Percentiles rank a stretch among this genome's conserved stretches.
Conservation (phyloP, 2,329 filamentous ascomycete species). For the Zalaria sp. region DNA sequence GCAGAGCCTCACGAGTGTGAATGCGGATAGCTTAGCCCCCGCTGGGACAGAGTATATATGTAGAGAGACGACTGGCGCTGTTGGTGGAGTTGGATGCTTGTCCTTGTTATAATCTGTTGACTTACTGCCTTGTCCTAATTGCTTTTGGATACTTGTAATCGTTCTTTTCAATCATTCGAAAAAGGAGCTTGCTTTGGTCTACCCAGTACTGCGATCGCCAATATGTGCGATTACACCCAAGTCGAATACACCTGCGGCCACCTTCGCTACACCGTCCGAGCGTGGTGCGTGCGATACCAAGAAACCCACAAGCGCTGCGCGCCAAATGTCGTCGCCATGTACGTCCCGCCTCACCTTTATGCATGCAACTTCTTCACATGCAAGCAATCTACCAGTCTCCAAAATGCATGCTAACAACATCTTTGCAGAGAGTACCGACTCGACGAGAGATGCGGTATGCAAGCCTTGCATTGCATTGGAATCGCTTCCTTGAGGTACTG, state of each 20-base stretch:
- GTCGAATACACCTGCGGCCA: conserved; percentile 44
- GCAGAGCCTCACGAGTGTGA: no score
- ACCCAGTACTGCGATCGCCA: conserved; percentile 3
- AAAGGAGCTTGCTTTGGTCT: neutral
- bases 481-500: no score
- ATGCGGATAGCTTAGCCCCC: no score
- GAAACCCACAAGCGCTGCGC: conserved; percentile 42
- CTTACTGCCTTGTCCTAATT: neutral
- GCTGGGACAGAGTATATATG: no score
- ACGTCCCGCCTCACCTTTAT: conserved; percentile 6
- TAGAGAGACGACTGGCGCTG: no score
- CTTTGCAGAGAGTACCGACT: conserved; percentile 30
- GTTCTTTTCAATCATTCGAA: neutral
- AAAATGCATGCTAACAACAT: conserved; percentile 1
- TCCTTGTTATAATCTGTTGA: neutral
- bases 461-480: neutral
- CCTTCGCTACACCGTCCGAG: conserved; percentile 39
- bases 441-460: conserved; percentile 32
- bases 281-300: conserved; percentile 40
- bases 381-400: no score
- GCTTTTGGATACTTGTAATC: neutral
- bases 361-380: no score
- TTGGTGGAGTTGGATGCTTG: no score
- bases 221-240: conserved; percentile 46
- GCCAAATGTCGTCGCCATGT: conserved; percentile 40